These are phyloP conservation scores for Kitagawia praeruptora DNA, from an alignment of 129 eudicot genomes.

Conservation along the genomic window DNA sequence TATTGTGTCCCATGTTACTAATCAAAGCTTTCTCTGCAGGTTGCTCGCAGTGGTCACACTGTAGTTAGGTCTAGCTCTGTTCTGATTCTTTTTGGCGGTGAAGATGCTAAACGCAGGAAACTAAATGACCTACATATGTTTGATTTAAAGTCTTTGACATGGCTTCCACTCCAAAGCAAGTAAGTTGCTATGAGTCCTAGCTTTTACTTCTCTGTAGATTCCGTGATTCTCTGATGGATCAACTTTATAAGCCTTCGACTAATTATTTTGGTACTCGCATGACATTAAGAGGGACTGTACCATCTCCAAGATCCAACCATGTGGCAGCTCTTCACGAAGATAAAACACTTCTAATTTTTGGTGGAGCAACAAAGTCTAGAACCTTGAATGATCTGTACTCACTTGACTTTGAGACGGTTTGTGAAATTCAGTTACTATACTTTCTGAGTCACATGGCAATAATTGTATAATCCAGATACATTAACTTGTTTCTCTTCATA, in stretches of 20 bases:
- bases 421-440: conserved; percentile 11
- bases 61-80: conserved; percentile 74
- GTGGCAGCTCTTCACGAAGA: conserved; percentile 93
- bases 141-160: conserved; percentile 92
- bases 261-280: conserved; percentile 9
- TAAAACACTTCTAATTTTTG: conserved; percentile 75
- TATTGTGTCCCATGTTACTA: background rate
- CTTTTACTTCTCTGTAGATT: background rate
- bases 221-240: background rate
- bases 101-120: conserved; percentile 76
- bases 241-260: background rate
- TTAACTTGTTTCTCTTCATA: conserved; percentile 16
- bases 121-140: conserved; percentile 93
- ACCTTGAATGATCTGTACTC: conserved; percentile 88
- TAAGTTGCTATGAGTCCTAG: conserved; percentile 32
- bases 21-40: conserved; percentile 30
- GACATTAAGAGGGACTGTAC: conserved; percentile 66
- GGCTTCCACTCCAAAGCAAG: conserved; percentile 99
- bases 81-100: conserved; percentile 88
- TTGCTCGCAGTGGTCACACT: conserved; percentile 92
- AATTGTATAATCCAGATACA: background rate
- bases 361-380: conserved; percentile 84
- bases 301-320: conserved; percentile 90
- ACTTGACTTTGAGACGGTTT: conserved; percentile 87
- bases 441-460: background rate